Percentiles rank a stretch among this genome's conserved stretches.
phyloP scores from a whole-genome alignment of 352 stramenopile species.

The Globisporangium acanthophoron region DNA sequence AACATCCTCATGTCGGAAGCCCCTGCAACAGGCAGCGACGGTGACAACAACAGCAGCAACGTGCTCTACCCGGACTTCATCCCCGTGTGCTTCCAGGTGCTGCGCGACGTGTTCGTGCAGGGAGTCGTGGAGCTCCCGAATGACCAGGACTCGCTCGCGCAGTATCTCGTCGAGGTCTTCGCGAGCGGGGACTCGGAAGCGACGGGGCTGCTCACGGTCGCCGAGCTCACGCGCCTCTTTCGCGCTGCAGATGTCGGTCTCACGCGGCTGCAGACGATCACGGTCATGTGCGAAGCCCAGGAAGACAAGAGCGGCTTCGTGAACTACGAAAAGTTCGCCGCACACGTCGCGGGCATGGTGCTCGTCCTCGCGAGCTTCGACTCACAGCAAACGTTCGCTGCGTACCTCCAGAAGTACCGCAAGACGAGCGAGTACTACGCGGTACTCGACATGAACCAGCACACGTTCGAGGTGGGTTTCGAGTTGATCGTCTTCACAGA shows the following conservation, averaged over 20 bases:
- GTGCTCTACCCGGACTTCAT: conserved; percentile 56
- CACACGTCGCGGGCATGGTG: conserved; percentile 63
- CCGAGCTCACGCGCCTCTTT: conserved; percentile 54
- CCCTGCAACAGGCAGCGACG: not conserved
- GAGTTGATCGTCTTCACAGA: not conserved
- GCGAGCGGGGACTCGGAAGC: conserved; percentile 56
- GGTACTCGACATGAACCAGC: conserved; percentile 73
- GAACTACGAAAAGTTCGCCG: conserved; percentile 68
- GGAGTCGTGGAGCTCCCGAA: conserved; percentile 57
- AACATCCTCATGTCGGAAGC: conserved; percentile 68
- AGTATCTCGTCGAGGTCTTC: conserved; percentile 75
- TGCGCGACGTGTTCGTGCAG: conserved; percentile 46
- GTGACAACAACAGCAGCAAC: conserved; percentile 20
- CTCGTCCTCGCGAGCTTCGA: conserved; percentile 62
- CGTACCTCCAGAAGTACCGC: conserved; percentile 59
- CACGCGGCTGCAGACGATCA: conserved; percentile 70
- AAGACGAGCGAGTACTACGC: conserved; percentile 76
- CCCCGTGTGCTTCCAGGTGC: conserved; percentile 49
- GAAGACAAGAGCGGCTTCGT: conserved; percentile 76
- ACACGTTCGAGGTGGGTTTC: conserved; percentile 53
- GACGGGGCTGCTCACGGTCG: conserved; percentile 54
- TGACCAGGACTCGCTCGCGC: conserved; percentile 58
- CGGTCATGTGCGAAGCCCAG: conserved; percentile 59
- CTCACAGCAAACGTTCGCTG: conserved; percentile 49
- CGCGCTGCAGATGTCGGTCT: conserved; percentile 61